Base-by-base conservation (phyloP, 441 rosid species). In the Aquilaria agallochum region DNA sequence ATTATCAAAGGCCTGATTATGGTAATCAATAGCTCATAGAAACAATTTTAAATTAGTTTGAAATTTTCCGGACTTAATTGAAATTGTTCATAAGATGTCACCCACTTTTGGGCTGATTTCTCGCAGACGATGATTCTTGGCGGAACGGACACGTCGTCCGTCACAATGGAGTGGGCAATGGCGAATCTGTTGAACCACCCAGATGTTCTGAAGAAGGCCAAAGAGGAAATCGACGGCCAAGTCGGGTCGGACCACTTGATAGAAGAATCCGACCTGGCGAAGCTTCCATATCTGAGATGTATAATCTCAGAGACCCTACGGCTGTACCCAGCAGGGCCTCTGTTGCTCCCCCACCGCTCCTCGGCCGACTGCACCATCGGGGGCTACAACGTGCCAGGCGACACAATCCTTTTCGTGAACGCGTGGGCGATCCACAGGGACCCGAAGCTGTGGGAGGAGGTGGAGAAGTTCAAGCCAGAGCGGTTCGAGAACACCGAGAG, bases 161-260 rank as follows among this genome's bases (percentile, higher is more conserved):
- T 20, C 27, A 20, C 27, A 20, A 20, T 20, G 27, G 27, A 20
- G 27, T 20, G 27, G 27, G 83, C 81, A 7, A 67, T 81, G 76
- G 65, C 83, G 12, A 71, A 72, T 59, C 34, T 79, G 48, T 55
- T 79, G n/a, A 81, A 84, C 72, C 75, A 73, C 40, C 81, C 81
- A 0, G 66, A 63, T 13, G 57, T 66, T 12, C 32, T 81, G 15
- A 60, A 65, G 56, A 75, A 75, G 64, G 70, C 64, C 1, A 70
- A 51, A 34, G 45, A 59, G 2, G 75, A 76, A 31, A 12, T 76
- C 5, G 74, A 76, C 14, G 4, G 11, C 5, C 31, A 53, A 11
- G 36, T 69, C 2, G 77, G 75, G 3, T 31, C 60, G 9, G 54
- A 27, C 32, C 60, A 52, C 9, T 27, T 73, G 6, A 33, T 76